A percentile compares a stretch with the other conserved stretches of the same genome.
Evolutionary conservation across 306 rosid genomes (phyloP).

Genomic region (Cicer arietinum): DNA sequence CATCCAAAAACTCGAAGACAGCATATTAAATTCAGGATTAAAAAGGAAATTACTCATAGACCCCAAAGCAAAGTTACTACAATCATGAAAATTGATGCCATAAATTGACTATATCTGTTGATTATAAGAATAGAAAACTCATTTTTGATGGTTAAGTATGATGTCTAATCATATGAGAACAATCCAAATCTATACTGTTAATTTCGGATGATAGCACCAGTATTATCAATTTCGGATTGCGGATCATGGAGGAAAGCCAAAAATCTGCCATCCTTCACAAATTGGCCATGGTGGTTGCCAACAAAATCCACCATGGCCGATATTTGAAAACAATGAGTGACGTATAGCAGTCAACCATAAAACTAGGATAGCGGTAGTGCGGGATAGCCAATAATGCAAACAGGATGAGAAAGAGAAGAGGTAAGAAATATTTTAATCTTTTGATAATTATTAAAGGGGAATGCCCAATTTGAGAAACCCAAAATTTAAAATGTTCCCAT

Average conservation of each 20-base stretch:
- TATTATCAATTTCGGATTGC: too few relatives aligned
- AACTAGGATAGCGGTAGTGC: neutral
- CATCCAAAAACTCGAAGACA: slow-evolving; percentile 37
- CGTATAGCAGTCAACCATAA: neutral
- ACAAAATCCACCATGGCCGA: too few relatives aligned
- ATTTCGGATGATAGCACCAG: too few relatives aligned
- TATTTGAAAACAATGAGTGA: too few relatives aligned
- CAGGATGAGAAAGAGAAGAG: neutral
- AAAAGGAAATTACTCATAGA: slow-evolving; percentile 25
- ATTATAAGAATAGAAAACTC: neutral
- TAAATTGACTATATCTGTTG: neutral
- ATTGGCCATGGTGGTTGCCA: too few relatives aligned
- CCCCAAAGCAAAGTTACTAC: slow-evolving; percentile 13
- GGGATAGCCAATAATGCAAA: neutral
- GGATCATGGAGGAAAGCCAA: too few relatives aligned
- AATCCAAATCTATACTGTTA: too few relatives aligned
- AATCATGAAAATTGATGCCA: neutral
- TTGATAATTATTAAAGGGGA: too few relatives aligned
- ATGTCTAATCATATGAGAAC: too few relatives aligned
- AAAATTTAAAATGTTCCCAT: neutral
- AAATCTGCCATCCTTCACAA: too few relatives aligned
- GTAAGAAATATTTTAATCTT: neutral
- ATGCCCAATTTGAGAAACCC: neutral
- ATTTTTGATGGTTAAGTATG: too few relatives aligned
- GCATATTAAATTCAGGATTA: slow-evolving; percentile 20